Evolutionary conservation across 768 basidiomycete species (phyloP), one percentile per base, ranked within the genome.

Genomic region (Mycena filopes): DNA sequence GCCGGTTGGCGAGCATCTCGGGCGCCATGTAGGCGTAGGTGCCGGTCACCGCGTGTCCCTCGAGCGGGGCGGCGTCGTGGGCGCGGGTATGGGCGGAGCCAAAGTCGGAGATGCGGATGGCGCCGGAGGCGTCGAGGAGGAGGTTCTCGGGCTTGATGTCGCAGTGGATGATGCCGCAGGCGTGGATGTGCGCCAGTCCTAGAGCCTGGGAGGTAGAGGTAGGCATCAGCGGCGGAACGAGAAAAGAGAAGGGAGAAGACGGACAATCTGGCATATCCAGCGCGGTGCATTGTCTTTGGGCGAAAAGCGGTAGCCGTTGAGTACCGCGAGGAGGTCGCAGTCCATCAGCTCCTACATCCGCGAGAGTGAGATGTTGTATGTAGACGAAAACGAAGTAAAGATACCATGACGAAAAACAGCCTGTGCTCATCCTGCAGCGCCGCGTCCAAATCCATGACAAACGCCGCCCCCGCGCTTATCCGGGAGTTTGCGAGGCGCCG

Each of bases 111-210:
- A 84, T 81, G 26, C 78, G 77, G 23, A 83, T 69, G 40, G 83
- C 82, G 51, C 76, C 76, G 5, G 70, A 71, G 9, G 61, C 65
- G 64, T 83, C 83, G 54, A 91, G 78, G n/a, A 92, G 81, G 45
- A 92, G 82, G 63, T 92, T 91, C 77, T 87, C 87, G 4, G 88
- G 83, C 70, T 92, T 91, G 60, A 92, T 82, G 65, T 91, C 89
- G 16, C 89, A 83, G 74, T 91, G 89, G 33, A 91, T 83, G 57
- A 91, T 85, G 45, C 88, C 88, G 73, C 87, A 82, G 26, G 75
- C 75, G 67, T 91, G 89, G 43, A 92, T 74, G 43, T 77, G 72
- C 4, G 74, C 63, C n/a, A 83, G 71, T 1, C 82, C 82, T 31
- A 78, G 76, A 8, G 77, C 76, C 82, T 83, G n/a, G 23, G 23